Evolutionary conservation across 352 stramenopile genomes (phyloP).

Genomic region (Globisporangium okanoganense): DNA sequence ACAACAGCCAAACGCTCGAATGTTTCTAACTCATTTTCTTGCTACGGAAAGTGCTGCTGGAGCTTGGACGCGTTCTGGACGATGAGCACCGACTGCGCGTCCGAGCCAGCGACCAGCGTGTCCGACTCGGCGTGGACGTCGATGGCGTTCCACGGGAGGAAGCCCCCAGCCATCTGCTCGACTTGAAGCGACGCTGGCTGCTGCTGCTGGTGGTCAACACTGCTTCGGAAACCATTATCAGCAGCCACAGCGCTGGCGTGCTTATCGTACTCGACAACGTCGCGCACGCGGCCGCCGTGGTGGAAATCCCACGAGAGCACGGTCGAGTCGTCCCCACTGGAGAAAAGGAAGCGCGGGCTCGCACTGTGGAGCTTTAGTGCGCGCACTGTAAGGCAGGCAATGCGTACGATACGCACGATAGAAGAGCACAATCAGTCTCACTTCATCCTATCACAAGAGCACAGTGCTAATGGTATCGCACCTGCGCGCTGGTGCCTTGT

Average conservation of each 20-base stretch:
- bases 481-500: slow-evolving; percentile 56
- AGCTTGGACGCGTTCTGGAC: slow-evolving; percentile 54
- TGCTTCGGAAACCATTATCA: slow-evolving; percentile 10
- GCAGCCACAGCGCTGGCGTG: slow-evolving; percentile 18
- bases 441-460: neutral
- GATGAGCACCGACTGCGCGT: slow-evolving; percentile 70
- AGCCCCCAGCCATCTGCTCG: slow-evolving; percentile 29
- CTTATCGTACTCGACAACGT: slow-evolving; percentile 61
- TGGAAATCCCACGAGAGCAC: slow-evolving; percentile 79
- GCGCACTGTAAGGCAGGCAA: slow-evolving; percentile 26
- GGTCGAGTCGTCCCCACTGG: slow-evolving; percentile 51
- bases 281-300: slow-evolving; percentile 32
- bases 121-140: slow-evolving; percentile 71
- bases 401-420: neutral
- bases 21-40: neutral
- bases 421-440: slow-evolving; percentile 3
- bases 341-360: slow-evolving; percentile 65
- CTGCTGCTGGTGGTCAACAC: neutral
- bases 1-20: neutral
- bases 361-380: slow-evolving; percentile 63
- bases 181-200: slow-evolving; percentile 29
- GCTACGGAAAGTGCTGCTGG: slow-evolving; percentile 1
- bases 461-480: slow-evolving; percentile 9
- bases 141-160: slow-evolving; percentile 62
- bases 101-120: slow-evolving; percentile 66